Evolutionary conservation across 495 filamentous ascomycete genomes (phyloP).

Genomic region (Filosporella fistucella): DNA sequence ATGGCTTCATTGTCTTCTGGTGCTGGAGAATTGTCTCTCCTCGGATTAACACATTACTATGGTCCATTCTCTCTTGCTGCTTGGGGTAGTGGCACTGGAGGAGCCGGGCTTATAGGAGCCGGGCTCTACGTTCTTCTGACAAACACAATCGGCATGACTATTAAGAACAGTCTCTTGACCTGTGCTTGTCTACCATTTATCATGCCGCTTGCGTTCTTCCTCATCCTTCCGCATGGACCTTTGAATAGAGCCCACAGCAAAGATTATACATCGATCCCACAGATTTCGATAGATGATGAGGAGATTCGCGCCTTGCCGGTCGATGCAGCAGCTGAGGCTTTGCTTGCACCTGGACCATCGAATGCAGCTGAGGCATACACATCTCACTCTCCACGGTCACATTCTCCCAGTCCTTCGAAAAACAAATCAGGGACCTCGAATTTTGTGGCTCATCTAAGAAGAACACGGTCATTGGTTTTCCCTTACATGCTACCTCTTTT

Average conservation of each 20-base stretch:
- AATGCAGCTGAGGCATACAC: constrained; percentile 17
- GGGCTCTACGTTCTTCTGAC: constrained; percentile 84
- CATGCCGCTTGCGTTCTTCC: constrained; percentile 84
- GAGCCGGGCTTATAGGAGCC: constrained; percentile 80
- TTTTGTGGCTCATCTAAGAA: constrained; percentile 42
- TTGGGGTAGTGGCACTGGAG: constrained; percentile 92
- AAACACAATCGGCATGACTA: constrained; percentile 66
- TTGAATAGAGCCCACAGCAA: constrained; percentile 31
- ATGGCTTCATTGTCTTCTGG: constrained; percentile 81
- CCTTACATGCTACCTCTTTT: constrained; percentile 83
- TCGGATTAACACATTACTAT: constrained; percentile 90
- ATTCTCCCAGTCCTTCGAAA: constrained; percentile 1
- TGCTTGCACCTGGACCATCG: constrained; percentile 13
- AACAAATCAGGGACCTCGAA: background rate
- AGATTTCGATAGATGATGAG: constrained; percentile 15
- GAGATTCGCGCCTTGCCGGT: constrained; percentile 9
- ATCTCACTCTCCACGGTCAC: constrained; percentile 19
- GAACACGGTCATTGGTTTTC: constrained; percentile 39
- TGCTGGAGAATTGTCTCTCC: constrained; percentile 81
- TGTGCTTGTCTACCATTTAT: constrained; percentile 74
- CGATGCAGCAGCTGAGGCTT: constrained; percentile 13
- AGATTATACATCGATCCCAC: constrained; percentile 35
- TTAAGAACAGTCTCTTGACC: constrained; percentile 64
- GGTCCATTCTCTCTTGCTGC: constrained; percentile 84
- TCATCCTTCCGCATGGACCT: constrained; percentile 62